Conservation (phyloP, 306 rosid genomes). For the Lathyrus aphaca region DNA sequence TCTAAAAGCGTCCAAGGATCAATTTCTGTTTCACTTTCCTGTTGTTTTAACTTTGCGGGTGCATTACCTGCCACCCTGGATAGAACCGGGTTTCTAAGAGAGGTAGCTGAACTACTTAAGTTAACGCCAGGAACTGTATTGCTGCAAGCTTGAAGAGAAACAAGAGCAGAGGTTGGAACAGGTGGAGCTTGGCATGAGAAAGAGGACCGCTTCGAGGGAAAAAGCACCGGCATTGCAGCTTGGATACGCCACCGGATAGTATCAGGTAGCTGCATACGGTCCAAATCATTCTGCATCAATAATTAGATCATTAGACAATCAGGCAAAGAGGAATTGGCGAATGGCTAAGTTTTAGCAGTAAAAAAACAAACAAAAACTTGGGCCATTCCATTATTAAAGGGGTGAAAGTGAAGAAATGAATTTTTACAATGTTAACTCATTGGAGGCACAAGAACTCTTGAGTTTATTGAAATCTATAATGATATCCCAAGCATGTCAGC, state of each 20-base stretch:
- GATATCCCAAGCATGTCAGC: neutral
- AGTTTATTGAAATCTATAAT: neutral
- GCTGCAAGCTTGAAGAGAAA: constrained; percentile 65
- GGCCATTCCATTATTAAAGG: constrained; percentile 4
- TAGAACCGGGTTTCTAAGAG: constrained; percentile 53
- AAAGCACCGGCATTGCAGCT: constrained; percentile 81
- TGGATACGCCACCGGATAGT: constrained; percentile 83
- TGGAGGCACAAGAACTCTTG: neutral
- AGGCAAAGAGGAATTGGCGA: neutral
- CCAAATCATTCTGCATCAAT: constrained; percentile 74
- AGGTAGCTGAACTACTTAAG: constrained; percentile 50
- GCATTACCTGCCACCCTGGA: constrained; percentile 51
- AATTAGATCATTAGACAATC: constrained; percentile 22
- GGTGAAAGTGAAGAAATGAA: neutral
- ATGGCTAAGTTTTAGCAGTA: constrained; percentile 5
- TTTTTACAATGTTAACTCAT: neutral
- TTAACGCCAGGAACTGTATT: constrained; percentile 47
- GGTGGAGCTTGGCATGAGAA: constrained; percentile 80
- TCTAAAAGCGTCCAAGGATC: constrained; percentile 96
- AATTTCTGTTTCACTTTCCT: constrained; percentile 65
- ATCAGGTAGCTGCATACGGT: constrained; percentile 85
- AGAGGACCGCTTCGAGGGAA: constrained; percentile 60
- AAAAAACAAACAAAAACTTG: neutral
- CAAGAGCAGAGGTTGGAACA: constrained; percentile 58
- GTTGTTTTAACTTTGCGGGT: constrained; percentile 71